phyloP scores from a whole-genome alignment of 257 asterid genomes.

The Gynochthodes officinalis region DNA sequence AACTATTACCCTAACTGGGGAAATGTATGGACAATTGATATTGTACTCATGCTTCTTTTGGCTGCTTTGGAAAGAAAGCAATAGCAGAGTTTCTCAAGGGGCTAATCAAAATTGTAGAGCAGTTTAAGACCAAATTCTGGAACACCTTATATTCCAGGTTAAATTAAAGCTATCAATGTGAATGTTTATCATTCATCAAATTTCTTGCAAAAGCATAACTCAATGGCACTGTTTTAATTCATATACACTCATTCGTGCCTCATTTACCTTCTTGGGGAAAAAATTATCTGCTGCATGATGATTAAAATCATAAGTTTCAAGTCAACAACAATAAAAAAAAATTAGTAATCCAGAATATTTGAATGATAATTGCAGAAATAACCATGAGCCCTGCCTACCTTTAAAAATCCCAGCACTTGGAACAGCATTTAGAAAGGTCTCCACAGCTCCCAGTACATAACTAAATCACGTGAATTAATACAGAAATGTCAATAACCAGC shows the following conservation, averaged over 20 bases:
- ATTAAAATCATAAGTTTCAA: neutral
- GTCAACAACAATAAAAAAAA: neutral
- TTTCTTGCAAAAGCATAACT: too few species aligned
- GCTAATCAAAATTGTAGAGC: neutral
- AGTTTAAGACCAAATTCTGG: neutral
- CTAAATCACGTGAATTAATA: conserved; percentile 38
- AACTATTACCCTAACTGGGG: neutral
- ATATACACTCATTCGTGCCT: too few species aligned
- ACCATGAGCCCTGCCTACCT: conserved; percentile 41
- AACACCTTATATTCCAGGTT: neutral
- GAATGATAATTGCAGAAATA: neutral
- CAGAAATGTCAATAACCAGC: conserved; percentile 5
- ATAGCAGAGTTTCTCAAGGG: neutral
- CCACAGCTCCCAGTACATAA: conserved; percentile 98
- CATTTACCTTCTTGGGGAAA: neutral
- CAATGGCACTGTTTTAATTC: too few species aligned
- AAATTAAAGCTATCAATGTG: neutral
- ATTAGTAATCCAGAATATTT: neutral
- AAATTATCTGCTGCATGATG: neutral
- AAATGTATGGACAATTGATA: neutral
- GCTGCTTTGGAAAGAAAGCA: neutral
- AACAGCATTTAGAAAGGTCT: conserved; percentile 90
- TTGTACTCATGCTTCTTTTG: neutral
- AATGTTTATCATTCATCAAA: neutral
- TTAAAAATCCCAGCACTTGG: conserved; percentile 92